Conservation (phyloP, 2,329 filamentous ascomycete genomes). For the Fusarium mangiferae region DNA sequence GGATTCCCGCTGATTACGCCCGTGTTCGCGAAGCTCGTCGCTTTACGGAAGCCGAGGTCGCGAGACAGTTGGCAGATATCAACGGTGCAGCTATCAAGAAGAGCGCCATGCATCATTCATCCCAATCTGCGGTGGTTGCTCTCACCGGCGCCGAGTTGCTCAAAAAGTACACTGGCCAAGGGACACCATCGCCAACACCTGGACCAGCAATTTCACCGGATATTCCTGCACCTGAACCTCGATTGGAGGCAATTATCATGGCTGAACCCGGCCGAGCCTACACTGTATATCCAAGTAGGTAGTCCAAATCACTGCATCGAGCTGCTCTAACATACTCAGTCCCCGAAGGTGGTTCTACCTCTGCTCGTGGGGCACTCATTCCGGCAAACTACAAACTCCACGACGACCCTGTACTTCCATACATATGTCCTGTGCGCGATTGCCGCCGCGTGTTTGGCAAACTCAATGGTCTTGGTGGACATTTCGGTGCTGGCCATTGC, state of each 20-base stretch:
- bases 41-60: constrained; percentile 36
- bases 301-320: background rate
- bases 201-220: background rate
- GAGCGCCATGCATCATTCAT: constrained; percentile 4
- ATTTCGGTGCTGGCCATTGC: constrained; percentile 43
- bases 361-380: constrained; percentile 46
- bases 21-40: constrained; percentile 3
- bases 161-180: constrained; percentile 17
- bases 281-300: background rate
- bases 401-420: constrained; percentile 38
- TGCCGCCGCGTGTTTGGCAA: constrained; percentile 47
- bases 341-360: background rate
- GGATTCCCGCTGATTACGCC: constrained; percentile 10
- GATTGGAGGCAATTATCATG: constrained; percentile 18
- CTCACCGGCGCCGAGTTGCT: constrained; percentile 26
- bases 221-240: background rate
- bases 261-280: constrained; percentile 34
- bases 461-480: constrained; percentile 39
- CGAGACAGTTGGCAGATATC: constrained; percentile 16
- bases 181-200: constrained; percentile 3
- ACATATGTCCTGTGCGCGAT: constrained; percentile 52
- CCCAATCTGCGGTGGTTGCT: constrained; percentile 11
- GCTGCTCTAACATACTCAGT: constrained; percentile 26
- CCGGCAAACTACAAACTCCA: constrained; percentile 48
- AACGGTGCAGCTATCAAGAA: constrained; percentile 5